phyloP scores from a whole-genome alignment of 495 filamentous ascomycete genomes.

The Choiromyces venosus region DNA sequence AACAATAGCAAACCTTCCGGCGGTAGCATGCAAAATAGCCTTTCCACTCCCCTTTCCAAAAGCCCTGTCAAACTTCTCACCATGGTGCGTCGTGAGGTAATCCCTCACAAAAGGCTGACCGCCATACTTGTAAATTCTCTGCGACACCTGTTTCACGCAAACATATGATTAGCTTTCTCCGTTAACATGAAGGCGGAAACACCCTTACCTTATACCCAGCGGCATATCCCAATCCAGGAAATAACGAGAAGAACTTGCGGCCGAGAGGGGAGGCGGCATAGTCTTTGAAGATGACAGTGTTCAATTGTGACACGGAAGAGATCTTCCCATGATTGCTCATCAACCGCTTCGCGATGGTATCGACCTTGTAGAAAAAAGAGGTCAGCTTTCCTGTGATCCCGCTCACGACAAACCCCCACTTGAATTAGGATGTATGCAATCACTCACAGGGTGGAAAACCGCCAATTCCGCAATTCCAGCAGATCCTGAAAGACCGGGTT shows the following conservation, averaged over 20 bases:
- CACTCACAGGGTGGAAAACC: conserved; percentile 87
- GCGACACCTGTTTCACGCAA: conserved; percentile 57
- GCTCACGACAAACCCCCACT: background rate
- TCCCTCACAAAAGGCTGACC: conserved; percentile 94
- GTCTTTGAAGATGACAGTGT: conserved; percentile 89
- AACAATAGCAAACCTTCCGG: conserved; percentile 62
- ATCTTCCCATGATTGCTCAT: conserved; percentile 83
- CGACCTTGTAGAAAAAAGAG: conserved; percentile 59
- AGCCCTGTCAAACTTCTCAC: conserved; percentile 71
- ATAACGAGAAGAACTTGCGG: conserved; percentile 87
- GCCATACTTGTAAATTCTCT: conserved; percentile 98
- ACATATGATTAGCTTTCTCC: conserved; percentile 3
- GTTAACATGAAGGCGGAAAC: background rate
- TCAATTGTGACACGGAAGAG: conserved; percentile 55
- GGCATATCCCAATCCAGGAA: conserved; percentile 93
- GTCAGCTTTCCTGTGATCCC: conserved; percentile 14
- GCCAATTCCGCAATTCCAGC: conserved; percentile 94
- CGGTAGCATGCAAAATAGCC: conserved; percentile 94
- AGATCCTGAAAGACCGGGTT: conserved; percentile 55
- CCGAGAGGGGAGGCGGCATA: conserved; percentile 63
- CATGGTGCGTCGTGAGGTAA: conserved; percentile 76
- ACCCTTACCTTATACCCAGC: conserved; percentile 85
- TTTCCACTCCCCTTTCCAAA: conserved; percentile 97
- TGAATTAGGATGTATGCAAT: conserved; percentile 23
- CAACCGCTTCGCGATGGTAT: conserved; percentile 95